Evolutionary conservation across 1,284 basidiomycete species (phyloP), one percentile per base, ranked within the genome.

Genomic region (Ustilago esculenta): DNA sequence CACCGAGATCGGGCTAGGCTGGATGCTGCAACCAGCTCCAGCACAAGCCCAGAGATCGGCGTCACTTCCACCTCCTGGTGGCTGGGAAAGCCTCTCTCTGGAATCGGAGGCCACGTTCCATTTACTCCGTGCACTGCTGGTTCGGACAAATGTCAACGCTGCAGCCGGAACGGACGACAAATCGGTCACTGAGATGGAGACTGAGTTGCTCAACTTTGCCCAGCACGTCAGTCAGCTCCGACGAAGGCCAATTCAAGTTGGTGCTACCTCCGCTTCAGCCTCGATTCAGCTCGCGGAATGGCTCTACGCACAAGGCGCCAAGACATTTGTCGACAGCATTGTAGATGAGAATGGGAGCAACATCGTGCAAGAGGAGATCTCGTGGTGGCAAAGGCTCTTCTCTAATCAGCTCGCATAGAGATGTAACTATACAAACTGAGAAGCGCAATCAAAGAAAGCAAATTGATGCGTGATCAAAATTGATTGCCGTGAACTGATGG

Each of bases 1-100:
- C 24, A 56, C 48, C 23, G 73, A 76, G 53, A 61, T 72, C n/a
- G 73, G 72, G 10, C 54, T 74, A 3, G 54, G 50, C 7, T 61
- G 51, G 56, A n/a, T 74, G 20, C 52, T 76, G 25, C 58, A 52
- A 42, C 47, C 55, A 0, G 45, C 55, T 23, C 50, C 61, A 1
- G 25, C 49, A 17, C 54, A 46, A 8, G 27, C 41, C 10, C 18
- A 49, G 11, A 35, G 33, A n/a, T 32, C 55, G 5, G 43, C 35
- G 11, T 20, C 27, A 12, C 5, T 49, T 1, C 56, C 56, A 21
- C 61, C 61, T 2, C 55, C 67, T 14, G 70, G 70, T 2, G 70
- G 70, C 8, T 73, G 66, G 66, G 70, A 73, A 32, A 73, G 60
- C 33, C 52, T 73, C 4, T 48, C 51, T 30, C 50, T 61, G 18